A percentile compares a stretch with the other conserved stretches of the same genome.
Evolutionary conservation across 2,329 filamentous ascomycete species (phyloP).

Genomic region (Ophiosphaerella korrae): DNA sequence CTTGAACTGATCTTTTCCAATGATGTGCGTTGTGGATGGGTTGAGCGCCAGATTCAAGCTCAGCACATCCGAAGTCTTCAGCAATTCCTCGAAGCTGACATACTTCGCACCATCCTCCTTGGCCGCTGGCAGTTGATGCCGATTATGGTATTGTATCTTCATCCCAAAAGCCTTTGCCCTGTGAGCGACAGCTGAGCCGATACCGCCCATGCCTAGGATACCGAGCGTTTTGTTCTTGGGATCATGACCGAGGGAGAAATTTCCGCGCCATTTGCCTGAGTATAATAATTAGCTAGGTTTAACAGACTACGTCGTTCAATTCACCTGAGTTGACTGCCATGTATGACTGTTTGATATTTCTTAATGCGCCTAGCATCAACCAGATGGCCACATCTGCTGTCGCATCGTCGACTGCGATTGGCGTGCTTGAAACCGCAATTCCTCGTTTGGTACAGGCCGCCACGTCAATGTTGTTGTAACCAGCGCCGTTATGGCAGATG

Average conservation of each 20-base stretch:
- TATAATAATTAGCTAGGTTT: conserved; percentile 7
- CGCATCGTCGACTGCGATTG: conserved; percentile 57
- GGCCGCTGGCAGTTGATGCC: conserved; percentile 44
- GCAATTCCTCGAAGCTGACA: conserved; percentile 61
- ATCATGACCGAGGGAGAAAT: conserved; percentile 57
- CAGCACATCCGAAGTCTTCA: conserved; percentile 60
- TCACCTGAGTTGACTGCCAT: conserved; percentile 52
- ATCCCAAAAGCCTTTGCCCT: conserved; percentile 62
- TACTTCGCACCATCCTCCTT: conserved; percentile 56
- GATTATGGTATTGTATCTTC: conserved; percentile 65
- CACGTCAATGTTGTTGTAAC: conserved; percentile 66
- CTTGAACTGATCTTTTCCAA: conserved; percentile 56
- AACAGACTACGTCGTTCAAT: conserved; percentile 12
- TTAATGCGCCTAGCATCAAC: conserved; percentile 58
- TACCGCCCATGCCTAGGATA: conserved; percentile 66
- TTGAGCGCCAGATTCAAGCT: conserved; percentile 60
- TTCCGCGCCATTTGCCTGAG: conserved; percentile 52
- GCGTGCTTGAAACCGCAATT: conserved; percentile 54
- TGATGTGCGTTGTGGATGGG: conserved; percentile 58
- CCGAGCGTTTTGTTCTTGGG: conserved; percentile 60
- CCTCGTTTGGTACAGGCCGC: conserved; percentile 56
- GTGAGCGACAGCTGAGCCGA: conserved; percentile 57
- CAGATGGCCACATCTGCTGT: conserved; percentile 58
- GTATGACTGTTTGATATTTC: conserved; percentile 55
- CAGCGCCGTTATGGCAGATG: conserved; percentile 58